Evolutionary conservation across 352 stramenopile species (phyloP).

Genomic region (Phytopythium litorale): DNA sequence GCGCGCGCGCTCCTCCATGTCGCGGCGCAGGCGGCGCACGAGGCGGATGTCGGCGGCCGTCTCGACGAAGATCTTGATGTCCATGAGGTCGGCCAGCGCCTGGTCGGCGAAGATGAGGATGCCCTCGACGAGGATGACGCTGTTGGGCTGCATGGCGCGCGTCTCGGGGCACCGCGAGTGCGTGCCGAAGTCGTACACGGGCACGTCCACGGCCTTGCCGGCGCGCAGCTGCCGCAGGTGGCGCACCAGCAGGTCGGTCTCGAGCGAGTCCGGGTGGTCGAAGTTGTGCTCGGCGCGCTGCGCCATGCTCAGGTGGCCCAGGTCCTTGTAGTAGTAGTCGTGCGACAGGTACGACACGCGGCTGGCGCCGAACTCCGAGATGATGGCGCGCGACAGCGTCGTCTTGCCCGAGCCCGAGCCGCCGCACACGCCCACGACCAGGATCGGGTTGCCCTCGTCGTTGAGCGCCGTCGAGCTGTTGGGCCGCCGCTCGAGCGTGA

Average conservation of each 20-base stretch:
- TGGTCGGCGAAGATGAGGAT: slow-evolving; percentile 96
- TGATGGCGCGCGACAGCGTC: slow-evolving; percentile 88
- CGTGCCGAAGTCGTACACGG: slow-evolving; percentile 95
- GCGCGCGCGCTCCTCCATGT: slow-evolving; percentile 93
- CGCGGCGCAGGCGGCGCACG: slow-evolving; percentile 89
- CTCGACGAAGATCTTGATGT: slow-evolving; percentile 98
- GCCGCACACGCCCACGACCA: slow-evolving; percentile 91
- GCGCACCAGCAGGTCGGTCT: slow-evolving; percentile 92
- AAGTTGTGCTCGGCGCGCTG: slow-evolving; percentile 94
- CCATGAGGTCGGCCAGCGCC: slow-evolving; percentile 89
- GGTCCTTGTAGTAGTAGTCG: slow-evolving; percentile 97
- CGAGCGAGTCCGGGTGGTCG: slow-evolving; percentile 96
- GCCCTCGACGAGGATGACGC: slow-evolving; percentile 95
- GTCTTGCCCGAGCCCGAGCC: slow-evolving; percentile 91
- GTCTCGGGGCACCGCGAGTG: slow-evolving; percentile 87
- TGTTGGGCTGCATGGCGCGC: slow-evolving; percentile 80
- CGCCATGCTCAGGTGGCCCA: slow-evolving; percentile 83
- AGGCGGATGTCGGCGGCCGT: slow-evolving; percentile 94
- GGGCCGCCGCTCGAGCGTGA: slow-evolving; percentile 35
- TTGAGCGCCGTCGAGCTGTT: slow-evolving; percentile 24
- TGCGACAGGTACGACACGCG: slow-evolving; percentile 94
- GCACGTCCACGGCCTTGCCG: slow-evolving; percentile 88
- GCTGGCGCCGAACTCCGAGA: slow-evolving; percentile 80
- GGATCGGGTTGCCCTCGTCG: slow-evolving; percentile 64
- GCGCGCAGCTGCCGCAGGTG: slow-evolving; percentile 87